phyloP scores from a whole-genome alignment of 1,139 yeast genomes.

The Diutina neorugosa region DNA sequence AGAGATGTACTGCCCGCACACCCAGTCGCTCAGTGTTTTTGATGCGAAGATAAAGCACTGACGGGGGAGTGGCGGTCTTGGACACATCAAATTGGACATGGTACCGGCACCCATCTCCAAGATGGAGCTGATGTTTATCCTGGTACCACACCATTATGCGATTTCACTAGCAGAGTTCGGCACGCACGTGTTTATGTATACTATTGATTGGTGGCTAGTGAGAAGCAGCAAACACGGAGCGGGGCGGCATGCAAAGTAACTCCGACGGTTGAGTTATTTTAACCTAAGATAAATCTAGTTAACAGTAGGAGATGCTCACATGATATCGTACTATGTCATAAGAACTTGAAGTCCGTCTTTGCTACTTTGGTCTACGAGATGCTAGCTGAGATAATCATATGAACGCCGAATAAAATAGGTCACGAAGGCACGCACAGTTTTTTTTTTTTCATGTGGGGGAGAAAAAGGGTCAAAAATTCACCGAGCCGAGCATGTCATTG shows the following conservation, averaged over 20 bases:
- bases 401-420: background rate
- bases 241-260: background rate
- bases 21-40: conserved; percentile 39
- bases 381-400: background rate
- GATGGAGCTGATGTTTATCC: background rate
- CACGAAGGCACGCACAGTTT: background rate
- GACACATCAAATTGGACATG: background rate
- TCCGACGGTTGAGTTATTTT: background rate
- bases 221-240: background rate
- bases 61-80: conserved; percentile 3
- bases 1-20: conserved; percentile 40
- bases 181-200: background rate
- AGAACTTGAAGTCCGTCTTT: no score
- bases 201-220: background rate
- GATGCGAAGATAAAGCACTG: conserved; percentile 25
- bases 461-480: background rate
- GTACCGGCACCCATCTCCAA: conserved; percentile 1
- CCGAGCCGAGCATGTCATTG: background rate
- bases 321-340: no score
- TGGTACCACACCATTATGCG: background rate
- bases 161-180: background rate
- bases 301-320: no score
- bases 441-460: background rate
- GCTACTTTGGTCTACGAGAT: no score
- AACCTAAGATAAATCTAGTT: background rate